Base-by-base conservation (phyloP, 2,329 filamentous ascomycete species). In the Botrytis fragariae region DNA sequence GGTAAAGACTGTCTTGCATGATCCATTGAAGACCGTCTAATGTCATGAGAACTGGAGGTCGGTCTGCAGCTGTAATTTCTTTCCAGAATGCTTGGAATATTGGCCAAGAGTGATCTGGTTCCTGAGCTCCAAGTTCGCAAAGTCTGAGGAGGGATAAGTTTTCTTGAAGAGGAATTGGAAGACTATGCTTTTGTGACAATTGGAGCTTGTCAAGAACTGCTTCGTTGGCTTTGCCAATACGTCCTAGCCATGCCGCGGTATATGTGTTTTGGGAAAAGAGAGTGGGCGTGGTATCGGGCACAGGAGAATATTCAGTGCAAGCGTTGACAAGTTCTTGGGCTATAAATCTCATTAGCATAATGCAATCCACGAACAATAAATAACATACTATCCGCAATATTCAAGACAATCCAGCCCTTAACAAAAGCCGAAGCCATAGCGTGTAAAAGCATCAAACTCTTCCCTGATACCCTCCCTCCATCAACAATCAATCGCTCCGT, bases 401-500 rank as follows among this genome's bases (percentile, higher is more conserved):
- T 92, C 74, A 99, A 87, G 64, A 98, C 94, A 62, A 97, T 87
- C 94, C 95, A 98, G 42, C 92, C 88, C 81, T 94, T 93, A 79
- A 95, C 82, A 77, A 95, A 90, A 1, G 90, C 95, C 83, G 95
- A 91, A 29, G 92, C 86, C 87, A 97, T 89, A 57, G 92, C 92
- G 84, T 98, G 95, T 63, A 97, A 85, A 79, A 97, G 83, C 79
- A 97, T 84, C 78, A 96, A 89, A 81, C 93, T 97, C 88, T 98
- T 99, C 51, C 96, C 96, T 22, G 91, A 89, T 60, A 91, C 87
- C 80, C 88, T 90, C 72, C 89, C 88, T 4, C 96, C 96, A 62
- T 88, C 90, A 68, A 98, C 76, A 44, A 98, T 87, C 78, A 90
- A 85, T 79, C 91, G 86, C 74, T 89, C 78, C 22, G 86, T 88